A percentile compares a stretch with the other conserved stretches of the same genome.
phyloP scores from a whole-genome alignment of 306 rosid genomes.

The Fragaria ananassa region DNA sequence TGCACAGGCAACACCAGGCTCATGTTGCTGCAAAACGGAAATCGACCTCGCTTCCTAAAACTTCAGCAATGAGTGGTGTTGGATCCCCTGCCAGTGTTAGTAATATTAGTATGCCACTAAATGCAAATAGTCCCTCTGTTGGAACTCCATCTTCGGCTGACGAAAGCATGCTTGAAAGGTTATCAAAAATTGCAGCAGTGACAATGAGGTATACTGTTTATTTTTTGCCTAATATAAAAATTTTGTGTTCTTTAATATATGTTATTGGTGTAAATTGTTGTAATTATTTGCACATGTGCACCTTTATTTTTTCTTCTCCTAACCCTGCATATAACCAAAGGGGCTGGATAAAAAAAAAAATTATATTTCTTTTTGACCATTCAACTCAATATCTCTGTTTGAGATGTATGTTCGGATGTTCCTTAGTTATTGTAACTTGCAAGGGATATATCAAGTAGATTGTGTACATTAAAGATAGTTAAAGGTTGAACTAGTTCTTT shows the following conservation, averaged over 20 bases:
- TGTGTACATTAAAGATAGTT: not conserved
- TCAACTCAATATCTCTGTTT: not conserved
- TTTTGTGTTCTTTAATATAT: conserved; percentile 2
- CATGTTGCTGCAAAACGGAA: conserved; percentile 66
- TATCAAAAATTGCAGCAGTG: conserved; percentile 70
- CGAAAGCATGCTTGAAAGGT: conserved; percentile 60
- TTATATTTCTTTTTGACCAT: not conserved
- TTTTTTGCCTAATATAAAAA: conserved; percentile 10
- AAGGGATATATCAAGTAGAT: conserved; percentile 4
- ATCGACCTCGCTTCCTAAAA: conserved; percentile 79
- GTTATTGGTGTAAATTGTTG: not conserved
- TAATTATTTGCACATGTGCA: not conserved
- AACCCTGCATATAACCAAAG: not conserved
- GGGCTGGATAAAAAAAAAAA: not conserved
- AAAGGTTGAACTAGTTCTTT: not conserved
- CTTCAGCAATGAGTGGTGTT: conserved; percentile 70
- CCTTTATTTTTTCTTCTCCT: not conserved
- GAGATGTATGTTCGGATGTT: not conserved
- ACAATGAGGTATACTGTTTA: conserved; percentile 56
- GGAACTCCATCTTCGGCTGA: conserved; percentile 60
- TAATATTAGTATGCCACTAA: conserved; percentile 56
- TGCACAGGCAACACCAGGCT: conserved; percentile 83
- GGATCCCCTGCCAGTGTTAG: conserved; percentile 90
- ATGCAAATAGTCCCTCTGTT: conserved; percentile 80
- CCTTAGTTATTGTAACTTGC: not conserved